Conservation (phyloP, 1,139 yeast species). For the Debaryomycetaceae sp. region DNA sequence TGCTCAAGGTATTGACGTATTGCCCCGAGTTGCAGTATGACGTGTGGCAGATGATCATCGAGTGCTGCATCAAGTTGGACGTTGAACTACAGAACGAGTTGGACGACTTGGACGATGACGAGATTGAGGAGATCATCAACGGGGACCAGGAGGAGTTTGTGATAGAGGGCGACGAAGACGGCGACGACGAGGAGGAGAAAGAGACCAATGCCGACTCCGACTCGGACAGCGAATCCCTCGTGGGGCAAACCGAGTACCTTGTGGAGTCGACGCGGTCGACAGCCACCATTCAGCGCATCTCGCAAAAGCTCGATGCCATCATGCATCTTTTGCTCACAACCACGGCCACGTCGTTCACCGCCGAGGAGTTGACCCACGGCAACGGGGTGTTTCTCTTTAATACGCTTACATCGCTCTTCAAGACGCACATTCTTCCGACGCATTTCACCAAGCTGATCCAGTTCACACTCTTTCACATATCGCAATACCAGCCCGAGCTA, state of each 20-base stretch:
- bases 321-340: slow-evolving; percentile 51
- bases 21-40: slow-evolving; percentile 70
- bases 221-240: slow-evolving; percentile 20
- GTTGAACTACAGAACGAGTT: slow-evolving; percentile 90
- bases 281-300: slow-evolving; percentile 49
- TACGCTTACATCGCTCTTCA: slow-evolving; percentile 71
- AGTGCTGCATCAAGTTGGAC: slow-evolving; percentile 79
- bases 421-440: slow-evolving; percentile 81
- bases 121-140: slow-evolving; percentile 58
- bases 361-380: slow-evolving; percentile 52
- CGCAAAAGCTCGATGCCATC: slow-evolving; percentile 67
- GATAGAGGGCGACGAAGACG: slow-evolving; percentile 19
- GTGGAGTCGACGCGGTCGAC: slow-evolving; percentile 42
- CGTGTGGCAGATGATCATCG: slow-evolving; percentile 78
- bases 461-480: slow-evolving; percentile 72
- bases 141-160: slow-evolving; percentile 43
- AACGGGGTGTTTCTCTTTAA: slow-evolving; percentile 73
- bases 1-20: slow-evolving; percentile 57
- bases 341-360: slow-evolving; percentile 47
- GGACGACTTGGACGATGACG: slow-evolving; percentile 78
- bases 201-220: slow-evolving; percentile 15
- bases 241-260: slow-evolving; percentile 39
- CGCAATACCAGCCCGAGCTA: slow-evolving; percentile 78
- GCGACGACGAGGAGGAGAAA: slow-evolving; percentile 15
- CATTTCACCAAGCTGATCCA: slow-evolving; percentile 90